Base-by-base conservation (phyloP, 2,329 filamentous ascomycete species). In the Trichoderma simmonsii region DNA sequence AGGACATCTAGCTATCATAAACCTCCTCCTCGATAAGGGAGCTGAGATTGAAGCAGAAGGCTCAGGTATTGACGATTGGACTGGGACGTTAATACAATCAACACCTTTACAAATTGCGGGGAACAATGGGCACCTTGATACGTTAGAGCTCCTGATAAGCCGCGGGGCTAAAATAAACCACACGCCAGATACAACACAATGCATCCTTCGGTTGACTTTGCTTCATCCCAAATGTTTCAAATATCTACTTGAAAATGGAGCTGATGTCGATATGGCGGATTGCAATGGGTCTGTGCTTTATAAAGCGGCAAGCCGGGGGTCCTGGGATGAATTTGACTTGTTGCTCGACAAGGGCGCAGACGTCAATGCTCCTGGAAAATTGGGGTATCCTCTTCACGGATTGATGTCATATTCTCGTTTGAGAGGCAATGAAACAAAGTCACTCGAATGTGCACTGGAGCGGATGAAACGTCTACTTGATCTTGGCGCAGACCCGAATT, bases 141-240 rank as follows among this genome's bases (percentile, higher is more conserved):
- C n/a, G 3, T 3, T 48, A 2, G 43, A 48, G 18, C 18, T 48
- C 43, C 2, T 48, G 4, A 1, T 21, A 48, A 5, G 43, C 8
- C 43, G 43, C 4, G 43, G 43, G n/a, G 43, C 43, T 6, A 48
- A 21, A 48, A 21, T 48, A 48, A 48, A 48, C 8, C 6, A 21
- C 43, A 48, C 43, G 43, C 43, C 43, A 48, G 1, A 48, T 1
- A 48, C 43, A 8, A 48, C 43, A 4, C 1, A 6, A 2, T 11
- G n/a, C 18, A 48, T 48, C 43, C 43, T 48, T 48, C 11, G 18
- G 2, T 11, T 1, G 4, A 11, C 43, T 1, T 0, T 21, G 43
- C 0, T 0, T 0, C 43, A 48, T 48, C 2, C 43, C 1, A 6
- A 21, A 21, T 48, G 43, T 4, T 48, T 48, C 1, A 11, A 24